A percentile compares a stretch with the other conserved stretches of the same genome.
These are phyloP conservation scores for Globisporangium emineosum DNA, from an alignment of 352 stramenopile genomes.

Conservation along the genomic window DNA sequence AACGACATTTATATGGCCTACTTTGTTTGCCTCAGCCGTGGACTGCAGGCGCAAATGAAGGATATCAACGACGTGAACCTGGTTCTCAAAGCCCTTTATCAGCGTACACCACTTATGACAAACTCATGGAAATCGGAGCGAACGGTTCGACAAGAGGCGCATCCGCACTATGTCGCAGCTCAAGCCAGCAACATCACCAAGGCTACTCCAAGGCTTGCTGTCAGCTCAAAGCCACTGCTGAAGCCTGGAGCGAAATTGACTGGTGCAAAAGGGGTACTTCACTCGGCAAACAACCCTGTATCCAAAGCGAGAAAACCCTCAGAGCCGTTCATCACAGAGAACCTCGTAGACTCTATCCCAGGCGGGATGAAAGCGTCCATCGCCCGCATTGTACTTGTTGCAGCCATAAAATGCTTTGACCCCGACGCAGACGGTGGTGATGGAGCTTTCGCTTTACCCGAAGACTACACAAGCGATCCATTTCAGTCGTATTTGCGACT, in stretches of 20 bases:
- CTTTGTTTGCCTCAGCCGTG: conserved; percentile 30
- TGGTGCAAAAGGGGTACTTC: neutral
- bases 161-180: neutral
- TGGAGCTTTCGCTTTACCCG: conserved; percentile 34
- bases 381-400: conserved; percentile 39
- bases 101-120: conserved; percentile 47
- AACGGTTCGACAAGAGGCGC: conserved; percentile 21
- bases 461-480: conserved; percentile 30
- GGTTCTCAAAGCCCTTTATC: conserved; percentile 40
- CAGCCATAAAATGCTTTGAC: conserved; percentile 49
- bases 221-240: neutral
- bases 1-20: neutral
- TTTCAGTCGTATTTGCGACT: conserved; percentile 42
- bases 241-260: neutral
- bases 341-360: conserved; percentile 53
- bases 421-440: conserved; percentile 23
- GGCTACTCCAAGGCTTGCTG: neutral
- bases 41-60: conserved; percentile 46
- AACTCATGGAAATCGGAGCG: conserved; percentile 53
- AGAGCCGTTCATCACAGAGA: conserved; percentile 32
- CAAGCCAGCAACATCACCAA: neutral
- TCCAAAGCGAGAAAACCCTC: neutral
- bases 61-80: conserved; percentile 30
- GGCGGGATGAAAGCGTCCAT: conserved; percentile 49
- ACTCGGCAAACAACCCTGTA: neutral